These are phyloP conservation scores for Sporothrix protearum DNA, from an alignment of 2,329 filamentous ascomycete genomes.

Conservation along the genomic window DNA sequence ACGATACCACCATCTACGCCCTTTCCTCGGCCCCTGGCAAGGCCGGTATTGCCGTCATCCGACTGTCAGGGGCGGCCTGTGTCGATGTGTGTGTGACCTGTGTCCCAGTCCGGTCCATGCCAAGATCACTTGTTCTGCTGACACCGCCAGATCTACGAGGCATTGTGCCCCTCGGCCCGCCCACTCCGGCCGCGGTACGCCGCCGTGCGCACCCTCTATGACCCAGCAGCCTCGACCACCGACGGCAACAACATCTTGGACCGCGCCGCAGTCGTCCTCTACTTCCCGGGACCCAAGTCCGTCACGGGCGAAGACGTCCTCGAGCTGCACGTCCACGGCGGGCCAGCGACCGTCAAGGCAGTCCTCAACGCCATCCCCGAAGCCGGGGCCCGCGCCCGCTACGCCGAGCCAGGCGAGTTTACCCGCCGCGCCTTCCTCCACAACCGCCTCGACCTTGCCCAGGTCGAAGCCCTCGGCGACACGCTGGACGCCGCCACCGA, in stretches of 20 bases:
- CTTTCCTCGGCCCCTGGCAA: slow-evolving; percentile 81
- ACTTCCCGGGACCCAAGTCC: slow-evolving; percentile 75
- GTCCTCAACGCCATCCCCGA: slow-evolving; percentile 71
- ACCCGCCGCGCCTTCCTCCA: slow-evolving; percentile 90
- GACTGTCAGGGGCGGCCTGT: slow-evolving; percentile 78
- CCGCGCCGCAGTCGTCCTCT: slow-evolving; percentile 73
- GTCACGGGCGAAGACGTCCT: slow-evolving; percentile 91
- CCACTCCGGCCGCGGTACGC: slow-evolving; percentile 56
- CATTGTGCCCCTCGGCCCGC: slow-evolving; percentile 48
- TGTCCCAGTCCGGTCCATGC: too few species aligned
- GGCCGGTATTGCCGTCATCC: slow-evolving; percentile 86
- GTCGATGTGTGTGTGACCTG: slow-evolving; percentile 52
- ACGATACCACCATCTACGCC: slow-evolving; percentile 77
- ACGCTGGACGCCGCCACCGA: slow-evolving; percentile 73
- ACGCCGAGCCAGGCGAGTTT: slow-evolving; percentile 94
- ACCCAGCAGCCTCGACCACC: slow-evolving; percentile 37
- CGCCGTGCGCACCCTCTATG: slow-evolving; percentile 68
- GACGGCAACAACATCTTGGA: slow-evolving; percentile 59
- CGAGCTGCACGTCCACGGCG: slow-evolving; percentile 92
- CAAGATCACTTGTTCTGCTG: too few species aligned
- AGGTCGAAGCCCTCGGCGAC: slow-evolving; percentile 67
- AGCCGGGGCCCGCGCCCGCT: slow-evolving; percentile 56
- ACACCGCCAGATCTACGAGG: slow-evolving; percentile 46
- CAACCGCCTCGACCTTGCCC: slow-evolving; percentile 76
- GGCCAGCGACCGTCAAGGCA: slow-evolving; percentile 80